Conservation (phyloP, 2,329 filamentous ascomycete species). For the Ramichloridium luteum region DNA sequence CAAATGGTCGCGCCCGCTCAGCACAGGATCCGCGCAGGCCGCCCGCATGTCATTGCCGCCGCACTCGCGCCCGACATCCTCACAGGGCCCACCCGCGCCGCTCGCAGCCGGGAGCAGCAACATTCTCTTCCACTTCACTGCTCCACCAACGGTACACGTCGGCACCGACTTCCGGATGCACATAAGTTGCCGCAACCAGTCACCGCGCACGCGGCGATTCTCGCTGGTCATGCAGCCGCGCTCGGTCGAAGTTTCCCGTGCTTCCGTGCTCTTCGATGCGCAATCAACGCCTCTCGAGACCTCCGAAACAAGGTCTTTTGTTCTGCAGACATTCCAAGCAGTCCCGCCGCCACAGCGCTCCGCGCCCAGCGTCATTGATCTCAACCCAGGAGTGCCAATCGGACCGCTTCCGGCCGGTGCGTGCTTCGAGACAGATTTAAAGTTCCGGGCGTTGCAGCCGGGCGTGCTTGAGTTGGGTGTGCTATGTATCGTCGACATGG, state of each 20-base stretch:
- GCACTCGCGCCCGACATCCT: no score
- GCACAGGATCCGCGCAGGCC: conserved; percentile 6
- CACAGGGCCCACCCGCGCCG: no score
- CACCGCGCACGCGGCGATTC: conserved; percentile 50
- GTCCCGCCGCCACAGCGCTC: no score
- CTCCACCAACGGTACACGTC: conserved; percentile 46
- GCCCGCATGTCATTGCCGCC: no score
- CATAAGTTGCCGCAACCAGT: conserved; percentile 65
- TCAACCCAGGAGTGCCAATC: conserved; percentile 62
- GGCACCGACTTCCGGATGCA: conserved; percentile 61
- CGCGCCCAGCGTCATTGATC: conserved; percentile 58
- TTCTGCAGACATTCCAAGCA: neutral
- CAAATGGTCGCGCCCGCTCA: conserved; percentile 18
- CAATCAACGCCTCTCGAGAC: neutral
- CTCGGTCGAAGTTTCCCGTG: no score
- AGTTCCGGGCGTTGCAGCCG: conserved; percentile 54
- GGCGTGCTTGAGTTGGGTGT: conserved; percentile 62
- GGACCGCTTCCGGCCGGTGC: conserved; percentile 60
- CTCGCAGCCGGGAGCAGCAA: no score
- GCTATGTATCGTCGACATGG: conserved; percentile 60
- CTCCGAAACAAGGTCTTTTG: neutral
- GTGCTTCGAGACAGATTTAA: conserved; percentile 61
- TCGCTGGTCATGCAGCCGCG: conserved; percentile 44
- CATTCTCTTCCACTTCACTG: conserved; percentile 65
- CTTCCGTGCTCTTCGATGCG: no score